phyloP scores from a whole-genome alignment of 2,329 filamentous ascomycete genomes.

The Aspergillus alliaceus region DNA sequence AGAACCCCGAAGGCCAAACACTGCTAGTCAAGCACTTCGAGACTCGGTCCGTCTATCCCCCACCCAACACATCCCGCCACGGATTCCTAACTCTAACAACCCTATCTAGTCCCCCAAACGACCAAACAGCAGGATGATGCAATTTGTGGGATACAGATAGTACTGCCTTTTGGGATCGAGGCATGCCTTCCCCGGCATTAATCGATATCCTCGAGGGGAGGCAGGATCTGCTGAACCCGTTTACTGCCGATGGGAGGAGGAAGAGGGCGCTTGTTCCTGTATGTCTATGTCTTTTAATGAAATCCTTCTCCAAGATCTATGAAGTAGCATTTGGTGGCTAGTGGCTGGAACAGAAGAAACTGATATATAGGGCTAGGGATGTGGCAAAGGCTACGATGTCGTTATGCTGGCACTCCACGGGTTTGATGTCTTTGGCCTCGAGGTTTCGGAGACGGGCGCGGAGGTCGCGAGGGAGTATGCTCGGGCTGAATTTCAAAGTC shows the following conservation, averaged over 20 bases:
- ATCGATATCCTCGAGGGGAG: slow-evolving; percentile 29
- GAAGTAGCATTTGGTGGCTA: too few species aligned
- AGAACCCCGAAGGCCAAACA: background rate
- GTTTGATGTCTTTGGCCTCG: slow-evolving; percentile 27
- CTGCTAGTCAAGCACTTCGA: slow-evolving; percentile 1
- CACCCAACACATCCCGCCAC: too few species aligned
- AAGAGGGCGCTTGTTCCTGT: slow-evolving; percentile 29
- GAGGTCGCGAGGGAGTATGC: slow-evolving; percentile 23
- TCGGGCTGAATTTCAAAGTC: slow-evolving; percentile 12
- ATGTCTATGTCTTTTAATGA: background rate
- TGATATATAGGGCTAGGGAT: slow-evolving; percentile 18
- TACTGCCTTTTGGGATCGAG: slow-evolving; percentile 28
- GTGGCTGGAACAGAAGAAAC: too few species aligned
- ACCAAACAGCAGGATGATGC: slow-evolving; percentile 12
- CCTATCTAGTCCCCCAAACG: background rate
- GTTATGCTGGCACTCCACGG: slow-evolving; percentile 32
- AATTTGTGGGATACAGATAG: slow-evolving; percentile 24
- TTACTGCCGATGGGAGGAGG: slow-evolving; percentile 16
- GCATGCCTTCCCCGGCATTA: slow-evolving; percentile 28
- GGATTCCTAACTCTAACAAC: too few species aligned
- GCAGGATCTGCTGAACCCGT: slow-evolving; percentile 17
- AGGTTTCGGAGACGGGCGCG: slow-evolving; percentile 26
- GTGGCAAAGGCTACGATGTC: slow-evolving; percentile 32
- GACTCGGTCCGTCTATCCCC: background rate
- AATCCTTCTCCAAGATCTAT: too few species aligned